phyloP scores from a whole-genome alignment of 2,329 filamentous ascomycete species.

The Fusarium buxicola region DNA sequence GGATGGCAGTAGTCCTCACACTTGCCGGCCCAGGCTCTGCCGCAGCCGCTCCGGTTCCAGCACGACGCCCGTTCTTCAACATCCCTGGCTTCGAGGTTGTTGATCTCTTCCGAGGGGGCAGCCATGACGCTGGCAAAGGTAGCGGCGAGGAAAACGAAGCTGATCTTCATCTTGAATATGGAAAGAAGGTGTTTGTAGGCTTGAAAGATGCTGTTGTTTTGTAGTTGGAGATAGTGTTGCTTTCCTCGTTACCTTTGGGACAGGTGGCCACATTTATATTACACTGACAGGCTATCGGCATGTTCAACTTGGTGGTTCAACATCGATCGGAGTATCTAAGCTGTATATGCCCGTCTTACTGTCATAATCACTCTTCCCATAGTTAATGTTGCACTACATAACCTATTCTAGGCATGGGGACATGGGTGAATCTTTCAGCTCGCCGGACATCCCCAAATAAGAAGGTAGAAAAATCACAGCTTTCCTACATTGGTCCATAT shows the following conservation, averaged over 20 bases:
- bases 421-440: neutral
- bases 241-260: neutral
- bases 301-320: neutral
- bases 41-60: constrained; percentile 13
- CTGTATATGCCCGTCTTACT: constrained; percentile 9
- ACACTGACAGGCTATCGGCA: neutral
- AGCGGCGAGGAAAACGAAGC: constrained; percentile 1
- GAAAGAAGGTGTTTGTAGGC: neutral
- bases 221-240: neutral
- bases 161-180: constrained; percentile 8
- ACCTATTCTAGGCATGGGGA: neutral
- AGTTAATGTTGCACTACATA: neutral
- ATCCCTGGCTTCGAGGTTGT: neutral
- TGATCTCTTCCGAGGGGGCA: constrained; percentile 2
- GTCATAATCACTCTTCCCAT: neutral
- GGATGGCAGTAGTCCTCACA: constrained; percentile 16
- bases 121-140: constrained; percentile 4
- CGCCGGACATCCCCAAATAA: neutral
- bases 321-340: neutral
- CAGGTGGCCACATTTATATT: neutral
- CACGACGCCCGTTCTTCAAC: constrained; percentile 6
- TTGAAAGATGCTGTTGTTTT: neutral
- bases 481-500: no score
- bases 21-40: constrained; percentile 1
- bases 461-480: neutral